Percentiles rank a stretch among this genome's conserved stretches.
Conservation (phyloP, 2,329 filamentous ascomycete genomes). For the Cladosporium sp. region DNA sequence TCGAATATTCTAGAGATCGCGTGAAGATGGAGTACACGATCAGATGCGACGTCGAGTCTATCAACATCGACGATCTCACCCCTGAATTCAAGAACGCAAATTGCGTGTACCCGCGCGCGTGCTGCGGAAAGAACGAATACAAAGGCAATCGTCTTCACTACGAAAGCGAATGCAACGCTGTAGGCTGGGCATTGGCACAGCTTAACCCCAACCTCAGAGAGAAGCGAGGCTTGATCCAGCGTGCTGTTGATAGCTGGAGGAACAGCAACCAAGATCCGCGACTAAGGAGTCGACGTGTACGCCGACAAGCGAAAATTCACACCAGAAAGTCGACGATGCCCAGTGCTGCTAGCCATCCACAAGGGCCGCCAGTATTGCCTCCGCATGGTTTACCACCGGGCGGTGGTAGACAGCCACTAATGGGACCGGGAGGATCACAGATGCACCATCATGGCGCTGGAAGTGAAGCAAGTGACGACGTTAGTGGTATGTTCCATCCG, state of each 20-base stretch:
- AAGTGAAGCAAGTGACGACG: conserved; percentile 65
- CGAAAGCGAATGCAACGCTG: conserved; percentile 97
- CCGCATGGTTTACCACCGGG: conserved; percentile 60
- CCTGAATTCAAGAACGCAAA: conserved; percentile 96
- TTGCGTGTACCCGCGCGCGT: conserved; percentile 94
- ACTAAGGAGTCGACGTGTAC: conserved; percentile 84
- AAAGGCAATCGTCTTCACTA: conserved; percentile 93
- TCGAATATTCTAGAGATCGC: conserved; percentile 93
- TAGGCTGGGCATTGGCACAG: conserved; percentile 98
- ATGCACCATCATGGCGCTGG: conserved; percentile 71
- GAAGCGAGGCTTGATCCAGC: conserved; percentile 92
- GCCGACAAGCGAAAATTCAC: conserved; percentile 94
- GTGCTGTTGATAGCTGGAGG: conserved; percentile 96
- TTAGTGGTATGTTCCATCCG: conserved; percentile 98
- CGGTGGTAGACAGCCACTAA: conserved; percentile 62
- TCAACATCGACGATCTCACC: conserved; percentile 81
- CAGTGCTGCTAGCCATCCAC: conserved; percentile 55
- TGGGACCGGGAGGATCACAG: conserved; percentile 53
- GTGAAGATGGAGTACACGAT: conserved; percentile 99
- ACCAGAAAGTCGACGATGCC: conserved; percentile 54
- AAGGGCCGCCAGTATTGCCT: conserved; percentile 64
- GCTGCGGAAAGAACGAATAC: conserved; percentile 93
- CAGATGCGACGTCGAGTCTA: conserved; percentile 94
- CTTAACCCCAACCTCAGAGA: conserved; percentile 87
- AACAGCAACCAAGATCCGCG: conserved; percentile 98